Evolutionary conservation across 108 stramenopile species (phyloP).

Genomic region (Asterionellopsis glacialis): DNA sequence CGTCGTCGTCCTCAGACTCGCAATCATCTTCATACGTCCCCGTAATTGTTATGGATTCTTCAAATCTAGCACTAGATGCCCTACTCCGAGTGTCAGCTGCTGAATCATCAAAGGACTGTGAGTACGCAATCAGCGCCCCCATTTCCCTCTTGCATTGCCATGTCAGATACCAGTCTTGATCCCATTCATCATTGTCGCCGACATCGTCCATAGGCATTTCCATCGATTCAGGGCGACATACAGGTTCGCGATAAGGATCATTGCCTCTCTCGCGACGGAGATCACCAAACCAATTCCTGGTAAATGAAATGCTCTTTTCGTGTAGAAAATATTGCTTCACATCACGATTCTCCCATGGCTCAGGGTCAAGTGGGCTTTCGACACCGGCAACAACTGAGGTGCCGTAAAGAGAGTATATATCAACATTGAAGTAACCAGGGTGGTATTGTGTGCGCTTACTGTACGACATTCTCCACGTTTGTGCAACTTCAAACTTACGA

Average conservation of each 20-base stretch:
- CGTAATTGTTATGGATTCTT: not conserved
- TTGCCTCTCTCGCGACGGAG: slow-evolving; percentile 41
- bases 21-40: not conserved
- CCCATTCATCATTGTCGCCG: slow-evolving; percentile 66
- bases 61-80: not conserved
- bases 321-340: slow-evolving; percentile 73
- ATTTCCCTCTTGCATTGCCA: slow-evolving; percentile 27
- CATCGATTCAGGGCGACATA: slow-evolving; percentile 63
- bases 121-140: not conserved
- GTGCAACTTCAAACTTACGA: not conserved
- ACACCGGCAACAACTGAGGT: slow-evolving; percentile 32
- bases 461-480: slow-evolving; percentile 30
- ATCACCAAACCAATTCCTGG: slow-evolving; percentile 77
- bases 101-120: not conserved
- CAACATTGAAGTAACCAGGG: slow-evolving; percentile 55
- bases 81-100: not conserved
- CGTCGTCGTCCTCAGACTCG: slow-evolving; percentile 1
- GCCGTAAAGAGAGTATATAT: slow-evolving; percentile 73
- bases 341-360: slow-evolving; percentile 74
- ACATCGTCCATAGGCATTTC: slow-evolving; percentile 59
- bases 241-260: slow-evolving; percentile 46
- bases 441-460: slow-evolving; percentile 51
- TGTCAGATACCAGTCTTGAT: slow-evolving; percentile 69
- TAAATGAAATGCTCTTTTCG: slow-evolving; percentile 62
- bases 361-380: slow-evolving; percentile 35